A percentile compares a stretch with the other conserved stretches of the same genome.
These are phyloP conservation scores for Chalara sp. DNA, from an alignment of 2,329 filamentous ascomycete genomes.

Conservation along the genomic window DNA sequence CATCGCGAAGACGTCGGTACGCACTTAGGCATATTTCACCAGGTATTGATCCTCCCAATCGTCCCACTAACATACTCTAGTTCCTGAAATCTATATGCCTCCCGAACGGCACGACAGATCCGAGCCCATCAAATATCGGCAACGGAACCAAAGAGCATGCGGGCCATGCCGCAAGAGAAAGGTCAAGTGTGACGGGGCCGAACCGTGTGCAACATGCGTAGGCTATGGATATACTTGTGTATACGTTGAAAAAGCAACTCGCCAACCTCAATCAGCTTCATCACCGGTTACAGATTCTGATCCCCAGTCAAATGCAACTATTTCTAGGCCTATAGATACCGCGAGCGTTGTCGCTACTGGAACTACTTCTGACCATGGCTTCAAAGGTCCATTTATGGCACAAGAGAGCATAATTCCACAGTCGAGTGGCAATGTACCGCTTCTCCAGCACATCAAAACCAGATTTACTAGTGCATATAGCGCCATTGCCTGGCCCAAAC, in stretches of 20 bases:
- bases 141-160: conserved; percentile 34
- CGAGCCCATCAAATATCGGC: not conserved
- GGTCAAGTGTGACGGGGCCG: conserved; percentile 37
- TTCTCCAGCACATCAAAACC: not conserved
- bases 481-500: conserved; percentile 27
- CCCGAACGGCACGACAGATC: not conserved
- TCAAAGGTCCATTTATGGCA: not conserved
- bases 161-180: conserved; percentile 28
- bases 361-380: too few species aligned
- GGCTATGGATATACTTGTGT: conserved; percentile 1
- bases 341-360: too few species aligned
- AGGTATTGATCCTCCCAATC: too few species aligned
- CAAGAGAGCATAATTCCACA: not conserved
- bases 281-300: not conserved
- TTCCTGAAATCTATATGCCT: not conserved
- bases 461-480: conserved; percentile 23
- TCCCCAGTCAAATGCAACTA: too few species aligned
- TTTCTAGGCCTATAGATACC: too few species aligned
- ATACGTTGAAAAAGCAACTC: not conserved
- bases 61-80: too few species aligned
- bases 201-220: conserved; percentile 27
- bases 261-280: not conserved
- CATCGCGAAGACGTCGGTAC: too few species aligned
- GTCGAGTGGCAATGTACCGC: not conserved
- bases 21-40: too few species aligned